A percentile compares a stretch with the other conserved stretches of the same genome.
phyloP scores from a whole-genome alignment of 352 stramenopile species.

The Phytophthora podocarpi region DNA sequence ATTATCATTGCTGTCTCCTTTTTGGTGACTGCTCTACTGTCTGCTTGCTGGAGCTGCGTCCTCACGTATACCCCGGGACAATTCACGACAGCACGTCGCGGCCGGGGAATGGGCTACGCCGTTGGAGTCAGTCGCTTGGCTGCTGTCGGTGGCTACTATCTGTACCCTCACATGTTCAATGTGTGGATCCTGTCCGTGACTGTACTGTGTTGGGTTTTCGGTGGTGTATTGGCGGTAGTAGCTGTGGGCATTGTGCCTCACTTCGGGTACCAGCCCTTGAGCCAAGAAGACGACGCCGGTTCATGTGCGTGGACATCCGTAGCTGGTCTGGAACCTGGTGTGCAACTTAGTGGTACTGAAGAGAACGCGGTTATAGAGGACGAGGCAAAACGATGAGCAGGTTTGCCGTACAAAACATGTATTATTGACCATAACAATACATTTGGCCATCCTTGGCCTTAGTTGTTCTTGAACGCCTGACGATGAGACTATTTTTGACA shows the following conservation, averaged over 20 bases:
- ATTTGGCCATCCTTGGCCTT: too few relatives aligned
- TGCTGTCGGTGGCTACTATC: slow-evolving; percentile 24
- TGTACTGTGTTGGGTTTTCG: slow-evolving; percentile 22
- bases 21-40: slow-evolving; percentile 24
- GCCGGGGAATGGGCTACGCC: slow-evolving; percentile 34
- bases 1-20: slow-evolving; percentile 17
- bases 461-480: too few relatives aligned
- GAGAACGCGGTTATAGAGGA: too few relatives aligned
- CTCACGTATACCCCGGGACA: slow-evolving; percentile 25
- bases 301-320: slow-evolving; percentile 3
- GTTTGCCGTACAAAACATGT: too few relatives aligned
- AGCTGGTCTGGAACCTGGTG: slow-evolving; percentile 12
- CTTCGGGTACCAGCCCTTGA: slow-evolving; percentile 15
- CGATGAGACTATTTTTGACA: too few relatives aligned
- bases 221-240: slow-evolving; percentile 13
- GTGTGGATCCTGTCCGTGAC: slow-evolving; percentile 38
- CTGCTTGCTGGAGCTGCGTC: slow-evolving; percentile 34
- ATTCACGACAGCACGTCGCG: slow-evolving; percentile 12
- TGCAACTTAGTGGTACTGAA: neutral
- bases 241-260: slow-evolving; percentile 11
- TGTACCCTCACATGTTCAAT: slow-evolving; percentile 44
- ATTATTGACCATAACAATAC: too few relatives aligned
- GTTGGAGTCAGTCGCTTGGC: slow-evolving; percentile 31
- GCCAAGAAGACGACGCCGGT: slow-evolving; percentile 3
- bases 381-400: too few relatives aligned